phyloP scores from a whole-genome alignment of 805 yeast species.

The Danielia reshetovae region DNA sequence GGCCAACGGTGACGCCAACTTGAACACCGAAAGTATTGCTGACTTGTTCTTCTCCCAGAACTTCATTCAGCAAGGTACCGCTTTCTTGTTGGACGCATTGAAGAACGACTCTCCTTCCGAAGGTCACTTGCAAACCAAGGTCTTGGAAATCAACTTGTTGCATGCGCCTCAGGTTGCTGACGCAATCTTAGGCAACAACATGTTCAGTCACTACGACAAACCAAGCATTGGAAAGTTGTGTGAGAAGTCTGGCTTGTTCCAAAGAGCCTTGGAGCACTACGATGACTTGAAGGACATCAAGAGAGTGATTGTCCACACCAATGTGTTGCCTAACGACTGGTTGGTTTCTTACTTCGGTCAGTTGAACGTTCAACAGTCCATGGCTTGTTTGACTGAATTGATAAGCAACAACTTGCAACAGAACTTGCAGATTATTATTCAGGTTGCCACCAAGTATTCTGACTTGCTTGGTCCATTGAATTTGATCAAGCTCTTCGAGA shows the following conservation, averaged over 20 bases:
- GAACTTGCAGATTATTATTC: slow-evolving; percentile 89
- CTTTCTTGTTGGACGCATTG: slow-evolving; percentile 90
- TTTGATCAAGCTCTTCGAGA: slow-evolving; percentile 88
- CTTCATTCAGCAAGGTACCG: slow-evolving; percentile 95
- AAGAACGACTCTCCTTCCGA: slow-evolving; percentile 92
- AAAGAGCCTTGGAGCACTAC: slow-evolving; percentile 94
- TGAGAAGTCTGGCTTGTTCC: slow-evolving; percentile 93
- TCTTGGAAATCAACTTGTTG: slow-evolving; percentile 84
- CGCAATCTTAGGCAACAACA: slow-evolving; percentile 92
- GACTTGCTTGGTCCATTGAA: slow-evolving; percentile 86
- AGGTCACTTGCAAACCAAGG: slow-evolving; percentile 92
- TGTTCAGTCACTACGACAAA: slow-evolving; percentile 94
- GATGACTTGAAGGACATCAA: slow-evolving; percentile 94
- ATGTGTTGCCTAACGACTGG: slow-evolving; percentile 88
- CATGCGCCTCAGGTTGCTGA: slow-evolving; percentile 99
- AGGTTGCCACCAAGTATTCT: slow-evolving; percentile 94
- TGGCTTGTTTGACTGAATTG: slow-evolving; percentile 83
- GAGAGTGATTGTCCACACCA: slow-evolving; percentile 87
- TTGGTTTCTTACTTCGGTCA: slow-evolving; percentile 88
- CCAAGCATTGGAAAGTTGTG: slow-evolving; percentile 88
- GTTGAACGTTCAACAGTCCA: slow-evolving; percentile 88
- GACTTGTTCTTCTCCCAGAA: slow-evolving; percentile 94
- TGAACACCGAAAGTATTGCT: slow-evolving; percentile 82
- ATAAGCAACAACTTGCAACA: slow-evolving; percentile 72
- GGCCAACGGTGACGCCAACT: slow-evolving; percentile 52